Base-by-base conservation (phyloP, 352 stramenopile species). In the Phytophthora brassicae region DNA sequence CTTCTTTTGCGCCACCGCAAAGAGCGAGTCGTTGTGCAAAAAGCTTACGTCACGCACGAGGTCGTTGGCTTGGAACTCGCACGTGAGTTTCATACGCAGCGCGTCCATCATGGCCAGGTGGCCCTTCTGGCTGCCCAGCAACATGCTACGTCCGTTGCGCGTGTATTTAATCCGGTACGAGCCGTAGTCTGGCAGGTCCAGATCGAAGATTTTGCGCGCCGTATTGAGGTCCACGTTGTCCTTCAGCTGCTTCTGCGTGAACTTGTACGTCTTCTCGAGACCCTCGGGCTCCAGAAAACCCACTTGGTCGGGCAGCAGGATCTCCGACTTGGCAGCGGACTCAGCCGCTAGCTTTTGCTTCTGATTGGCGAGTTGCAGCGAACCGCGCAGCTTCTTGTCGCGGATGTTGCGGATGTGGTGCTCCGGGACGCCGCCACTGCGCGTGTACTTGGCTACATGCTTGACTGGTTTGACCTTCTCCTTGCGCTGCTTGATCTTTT, bases 21-120 rank as follows among this genome's bases (percentile, higher is more conserved):
- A 97, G 56, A 99, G 84, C 29, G 84, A 97, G 68, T 98, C 90
- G 80, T 99, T 98, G 78, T 99, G 97, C 55, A 99, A 75, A 73
- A 99, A 99, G 28, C 74, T 88, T 3, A 98, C 87, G 81, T 99
- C 97, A 51, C 95, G 81, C 36, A 99, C 94, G 26, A 94, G 78
- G 64, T 99, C 90, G 56, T 95, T 93, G 13, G 98, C 78, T 66
- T 98, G 84, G 68, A 99, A 96, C 73, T 99, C 96, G 56, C 80
- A 97, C 66, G 84, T 84, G 36, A 98, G 75, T 38, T 90, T 89
- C 79, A 94, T 97, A 51, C 88, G 84, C 52, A 97, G 76, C 53
- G 82, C 59, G 75, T 99, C 97, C 67, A 99, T 92, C 28, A 98
- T 74, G 7, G 93, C 93, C 28, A 99, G 53, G 79, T 99, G 97